phyloP scores from a whole-genome alignment of 139 green algal genomes.

The Mesostigma viride region DNA sequence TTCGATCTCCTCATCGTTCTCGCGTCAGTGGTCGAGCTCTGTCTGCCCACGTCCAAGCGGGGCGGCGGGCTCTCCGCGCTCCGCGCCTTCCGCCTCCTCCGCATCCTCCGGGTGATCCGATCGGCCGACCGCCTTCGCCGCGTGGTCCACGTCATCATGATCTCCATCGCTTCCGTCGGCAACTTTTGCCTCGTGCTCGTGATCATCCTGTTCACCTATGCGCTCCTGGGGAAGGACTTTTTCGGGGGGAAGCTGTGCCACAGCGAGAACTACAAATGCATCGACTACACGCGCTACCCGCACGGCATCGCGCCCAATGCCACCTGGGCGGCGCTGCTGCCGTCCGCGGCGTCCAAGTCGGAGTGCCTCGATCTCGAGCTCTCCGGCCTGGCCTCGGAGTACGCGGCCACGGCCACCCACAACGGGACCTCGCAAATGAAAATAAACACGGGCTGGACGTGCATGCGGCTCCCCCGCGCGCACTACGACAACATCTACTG shows the following conservation, averaged over 20 bases:
- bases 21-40: slow-evolving; percentile 10
- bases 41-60: background rate
- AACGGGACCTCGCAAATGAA: too few species aligned
- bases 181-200: slow-evolving; percentile 7
- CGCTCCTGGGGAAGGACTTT: slow-evolving; percentile 16
- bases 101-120: slow-evolving; percentile 8
- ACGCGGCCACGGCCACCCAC: too few species aligned
- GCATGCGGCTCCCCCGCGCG: slow-evolving; percentile 15
- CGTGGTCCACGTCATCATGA: background rate
- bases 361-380: too few species aligned
- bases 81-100: slow-evolving; percentile 23
- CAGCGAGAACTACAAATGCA: too few species aligned
- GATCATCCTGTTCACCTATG: slow-evolving; percentile 23
- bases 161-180: background rate
- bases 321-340: too few species aligned
- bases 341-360: too few species aligned
- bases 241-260: slow-evolving; percentile 9
- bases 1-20: slow-evolving; percentile 15
- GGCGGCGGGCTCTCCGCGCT: background rate
- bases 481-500: slow-evolving; percentile 32
- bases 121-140: background rate
- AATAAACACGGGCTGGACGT: too few species aligned
- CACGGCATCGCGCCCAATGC: too few species aligned
- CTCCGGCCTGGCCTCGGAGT: too few species aligned
- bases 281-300: too few species aligned